These are phyloP conservation scores for Phaeodactylum tricornutum DNA, from an alignment of 108 stramenopile genomes.

Conservation along the genomic window DNA sequence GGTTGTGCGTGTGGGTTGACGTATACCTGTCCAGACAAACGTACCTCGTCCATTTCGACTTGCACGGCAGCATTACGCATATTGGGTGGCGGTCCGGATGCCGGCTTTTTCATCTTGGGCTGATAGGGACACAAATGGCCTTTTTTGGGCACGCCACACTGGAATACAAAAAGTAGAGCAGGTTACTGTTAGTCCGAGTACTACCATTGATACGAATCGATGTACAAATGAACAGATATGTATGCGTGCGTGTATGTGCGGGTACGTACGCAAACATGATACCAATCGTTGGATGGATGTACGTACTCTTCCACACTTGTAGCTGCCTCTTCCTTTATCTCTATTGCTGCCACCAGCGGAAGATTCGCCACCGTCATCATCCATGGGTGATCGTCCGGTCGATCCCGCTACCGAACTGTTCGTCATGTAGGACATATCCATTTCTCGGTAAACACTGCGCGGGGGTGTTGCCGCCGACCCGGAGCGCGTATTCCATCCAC, in stretches of 20 bases:
- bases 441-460: background rate
- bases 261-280: slow-evolving; percentile 2
- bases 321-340: slow-evolving; percentile 75
- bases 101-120: slow-evolving; percentile 69
- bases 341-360: slow-evolving; percentile 32
- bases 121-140: slow-evolving; percentile 92
- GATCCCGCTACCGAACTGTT: background rate
- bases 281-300: background rate
- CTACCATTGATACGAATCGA: background rate
- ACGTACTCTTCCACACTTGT: slow-evolving; percentile 72
- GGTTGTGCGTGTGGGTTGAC: too few relatives aligned
- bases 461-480: too few relatives aligned
- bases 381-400: background rate
- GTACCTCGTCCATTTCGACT: slow-evolving; percentile 83
- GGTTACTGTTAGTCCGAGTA: background rate
- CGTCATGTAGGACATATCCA: slow-evolving; percentile 1
- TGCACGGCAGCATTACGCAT: slow-evolving; percentile 79
- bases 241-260: background rate
- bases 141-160: slow-evolving; percentile 87
- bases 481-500: too few relatives aligned
- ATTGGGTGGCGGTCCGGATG: slow-evolving; percentile 74
- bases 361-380: slow-evolving; percentile 18
- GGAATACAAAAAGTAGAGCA: background rate
- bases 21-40: slow-evolving; percentile 6
- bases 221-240: background rate